Conservation (phyloP, 805 yeast species). For the Metschnikowia anglica region DNA sequence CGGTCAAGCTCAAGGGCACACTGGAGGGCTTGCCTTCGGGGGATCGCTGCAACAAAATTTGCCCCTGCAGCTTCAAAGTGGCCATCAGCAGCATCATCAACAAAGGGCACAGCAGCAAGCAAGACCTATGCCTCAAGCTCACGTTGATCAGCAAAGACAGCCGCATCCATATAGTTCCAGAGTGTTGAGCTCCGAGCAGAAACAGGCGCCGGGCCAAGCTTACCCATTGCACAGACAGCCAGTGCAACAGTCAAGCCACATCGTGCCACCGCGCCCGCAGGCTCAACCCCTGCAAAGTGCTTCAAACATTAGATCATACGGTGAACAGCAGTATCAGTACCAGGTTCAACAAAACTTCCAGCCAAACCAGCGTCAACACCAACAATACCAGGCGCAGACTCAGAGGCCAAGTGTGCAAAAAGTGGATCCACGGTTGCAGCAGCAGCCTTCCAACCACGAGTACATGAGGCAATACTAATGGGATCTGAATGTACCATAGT, state of each 20-base stretch:
- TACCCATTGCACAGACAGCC: constrained; percentile 5
- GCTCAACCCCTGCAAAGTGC: constrained; percentile 7
- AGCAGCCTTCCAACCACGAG: constrained; percentile 3
- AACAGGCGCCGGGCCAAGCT: constrained; percentile 1
- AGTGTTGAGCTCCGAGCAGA: constrained; percentile 1
- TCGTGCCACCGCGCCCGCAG: constrained; percentile 6
- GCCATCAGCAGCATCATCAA: neutral
- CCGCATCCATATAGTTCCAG: constrained; percentile 5
- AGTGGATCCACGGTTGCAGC: constrained; percentile 3
- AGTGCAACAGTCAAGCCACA: constrained; percentile 4
- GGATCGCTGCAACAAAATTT: constrained; percentile 7
- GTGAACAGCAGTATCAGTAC: constrained; percentile 14
- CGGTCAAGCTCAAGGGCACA: neutral
- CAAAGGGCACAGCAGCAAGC: neutral
- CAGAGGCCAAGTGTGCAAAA: constrained; percentile 4
- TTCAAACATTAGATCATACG: constrained; percentile 10
- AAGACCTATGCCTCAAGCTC: neutral
- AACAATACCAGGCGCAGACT: constrained; percentile 2
- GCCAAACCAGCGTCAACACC: constrained; percentile 9
- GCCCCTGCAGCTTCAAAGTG: constrained; percentile 3
- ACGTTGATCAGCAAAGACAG: constrained; percentile 3
- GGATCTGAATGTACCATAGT: constrained; percentile 12
- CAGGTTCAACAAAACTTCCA: constrained; percentile 11
- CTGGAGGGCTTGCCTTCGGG: neutral
- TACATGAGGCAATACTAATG: constrained; percentile 9